Evolutionary conservation across 768 basidiomycete species (phyloP).

Genomic region (Amanita fuliginea): DNA sequence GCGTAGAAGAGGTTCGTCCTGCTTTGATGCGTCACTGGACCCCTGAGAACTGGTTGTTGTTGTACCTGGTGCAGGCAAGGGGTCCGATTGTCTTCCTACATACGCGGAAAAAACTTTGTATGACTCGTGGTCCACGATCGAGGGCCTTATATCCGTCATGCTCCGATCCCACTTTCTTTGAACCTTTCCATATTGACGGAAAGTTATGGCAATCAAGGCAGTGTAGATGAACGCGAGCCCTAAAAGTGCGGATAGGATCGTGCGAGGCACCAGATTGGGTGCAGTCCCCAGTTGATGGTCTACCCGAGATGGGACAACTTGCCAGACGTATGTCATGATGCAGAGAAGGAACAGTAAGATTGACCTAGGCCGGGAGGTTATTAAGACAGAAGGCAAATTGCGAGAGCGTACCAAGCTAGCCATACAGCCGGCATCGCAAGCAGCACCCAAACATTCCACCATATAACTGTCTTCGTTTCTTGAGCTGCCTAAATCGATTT

Average conservation of each 20-base stretch:
- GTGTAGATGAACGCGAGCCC: conserved; percentile 43
- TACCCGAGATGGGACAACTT: conserved; percentile 30
- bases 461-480: conserved; percentile 15
- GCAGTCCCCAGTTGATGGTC: conserved; percentile 15
- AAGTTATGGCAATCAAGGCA: conserved; percentile 36
- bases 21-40: too few species aligned
- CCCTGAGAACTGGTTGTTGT: too few species aligned
- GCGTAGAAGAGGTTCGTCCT: too few species aligned
- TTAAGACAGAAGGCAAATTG: background rate
- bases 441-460: conserved; percentile 62
- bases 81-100: background rate
- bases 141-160: conserved; percentile 14
- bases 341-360: conserved; percentile 45
- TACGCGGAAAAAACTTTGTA: background rate
- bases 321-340: conserved; percentile 54
- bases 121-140: conserved; percentile 1
- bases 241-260: conserved; percentile 35
- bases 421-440: conserved; percentile 54
- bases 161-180: conserved; percentile 21
- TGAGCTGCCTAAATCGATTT: conserved; percentile 36
- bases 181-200: conserved; percentile 40
- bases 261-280: conserved; percentile 24
- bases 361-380: conserved; percentile 25
- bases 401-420: conserved; percentile 40
- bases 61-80: too few species aligned